Evolutionary conservation across 1,284 basidiomycete species (phyloP).

Genomic region (Rhizoctonia solani): DNA sequence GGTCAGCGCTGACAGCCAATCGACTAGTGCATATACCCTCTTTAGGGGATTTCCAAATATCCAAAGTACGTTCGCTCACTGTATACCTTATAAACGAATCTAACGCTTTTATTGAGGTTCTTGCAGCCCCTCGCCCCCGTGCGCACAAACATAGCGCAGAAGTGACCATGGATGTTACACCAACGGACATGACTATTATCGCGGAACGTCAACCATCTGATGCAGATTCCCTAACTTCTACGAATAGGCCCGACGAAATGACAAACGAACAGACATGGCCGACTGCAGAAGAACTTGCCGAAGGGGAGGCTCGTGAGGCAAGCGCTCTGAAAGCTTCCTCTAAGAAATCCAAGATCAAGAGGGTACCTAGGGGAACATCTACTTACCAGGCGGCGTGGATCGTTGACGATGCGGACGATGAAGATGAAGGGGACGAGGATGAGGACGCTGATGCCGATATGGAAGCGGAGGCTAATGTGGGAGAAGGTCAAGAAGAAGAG

Average conservation of each 20-base stretch:
- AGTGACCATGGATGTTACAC: constrained; percentile 16
- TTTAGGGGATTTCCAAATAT: constrained; percentile 86
- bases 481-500: constrained; percentile 39
- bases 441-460: constrained; percentile 42
- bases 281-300: constrained; percentile 90
- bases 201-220: constrained; percentile 63
- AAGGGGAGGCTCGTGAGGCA: constrained; percentile 43
- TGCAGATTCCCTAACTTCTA: constrained; percentile 87
- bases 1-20: constrained; percentile 78
- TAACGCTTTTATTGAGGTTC: constrained; percentile 52
- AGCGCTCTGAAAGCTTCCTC: constrained; percentile 66
- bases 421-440: constrained; percentile 53
- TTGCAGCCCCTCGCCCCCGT: constrained; percentile 60
- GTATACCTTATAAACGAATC: constrained; percentile 35
- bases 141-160: constrained; percentile 40
- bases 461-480: constrained; percentile 54
- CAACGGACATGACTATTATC: constrained; percentile 9
- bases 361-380: constrained; percentile 87
- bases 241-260: constrained; percentile 87
- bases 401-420: constrained; percentile 78
- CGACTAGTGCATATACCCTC: constrained; percentile 88
- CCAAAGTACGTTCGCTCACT: constrained; percentile 58
- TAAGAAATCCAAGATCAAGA: constrained; percentile 66
- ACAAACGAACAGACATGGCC: constrained; percentile 99
- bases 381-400: constrained; percentile 96